Evolutionary conservation across 768 basidiomycete genomes (phyloP).

Genomic region (Udeniomyces megalosporus): DNA sequence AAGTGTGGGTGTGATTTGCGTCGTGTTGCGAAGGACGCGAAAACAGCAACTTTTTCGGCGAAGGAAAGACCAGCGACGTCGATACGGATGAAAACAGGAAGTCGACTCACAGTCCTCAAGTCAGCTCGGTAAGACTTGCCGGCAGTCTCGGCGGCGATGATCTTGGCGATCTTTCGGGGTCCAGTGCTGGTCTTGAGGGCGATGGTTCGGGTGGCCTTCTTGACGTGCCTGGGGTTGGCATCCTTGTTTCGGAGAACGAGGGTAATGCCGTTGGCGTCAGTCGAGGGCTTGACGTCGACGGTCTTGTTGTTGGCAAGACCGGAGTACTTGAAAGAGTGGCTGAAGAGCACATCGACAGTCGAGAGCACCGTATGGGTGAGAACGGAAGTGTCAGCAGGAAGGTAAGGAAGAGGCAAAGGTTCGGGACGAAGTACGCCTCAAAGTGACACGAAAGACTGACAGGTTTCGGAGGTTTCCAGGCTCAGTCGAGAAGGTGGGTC

Average conservation of each 20-base stretch:
- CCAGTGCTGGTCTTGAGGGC: slow-evolving; percentile 12
- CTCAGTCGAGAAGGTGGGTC: slow-evolving; percentile 70
- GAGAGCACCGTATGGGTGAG: no score
- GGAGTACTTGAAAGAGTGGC: slow-evolving; percentile 86
- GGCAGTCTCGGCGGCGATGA: slow-evolving; percentile 28
- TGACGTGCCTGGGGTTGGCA: slow-evolving; percentile 13
- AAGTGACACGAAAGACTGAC: not conserved
- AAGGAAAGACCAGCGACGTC: not conserved
- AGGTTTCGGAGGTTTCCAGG: slow-evolving; percentile 31
- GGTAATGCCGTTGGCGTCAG: slow-evolving; percentile 13
- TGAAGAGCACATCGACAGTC: slow-evolving; percentile 35
- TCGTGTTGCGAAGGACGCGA: not conserved
- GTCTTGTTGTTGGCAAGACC: slow-evolving; percentile 70
- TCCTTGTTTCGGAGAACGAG: slow-evolving; percentile 7
- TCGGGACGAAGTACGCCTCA: no score
- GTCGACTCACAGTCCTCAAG: slow-evolving; percentile 24
- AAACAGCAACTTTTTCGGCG: not conserved
- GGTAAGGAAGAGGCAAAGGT: no score
- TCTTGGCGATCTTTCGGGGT: slow-evolving; percentile 27
- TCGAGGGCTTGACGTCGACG: slow-evolving; percentile 5
- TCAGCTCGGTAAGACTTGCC: slow-evolving; percentile 29
- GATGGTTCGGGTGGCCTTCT: slow-evolving; percentile 7
- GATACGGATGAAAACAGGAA: not conserved
- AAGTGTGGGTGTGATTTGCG: not conserved
- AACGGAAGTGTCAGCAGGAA: no score